Conservation (phyloP, 345 rosid genomes). For the Lepidium didymum region DNA sequence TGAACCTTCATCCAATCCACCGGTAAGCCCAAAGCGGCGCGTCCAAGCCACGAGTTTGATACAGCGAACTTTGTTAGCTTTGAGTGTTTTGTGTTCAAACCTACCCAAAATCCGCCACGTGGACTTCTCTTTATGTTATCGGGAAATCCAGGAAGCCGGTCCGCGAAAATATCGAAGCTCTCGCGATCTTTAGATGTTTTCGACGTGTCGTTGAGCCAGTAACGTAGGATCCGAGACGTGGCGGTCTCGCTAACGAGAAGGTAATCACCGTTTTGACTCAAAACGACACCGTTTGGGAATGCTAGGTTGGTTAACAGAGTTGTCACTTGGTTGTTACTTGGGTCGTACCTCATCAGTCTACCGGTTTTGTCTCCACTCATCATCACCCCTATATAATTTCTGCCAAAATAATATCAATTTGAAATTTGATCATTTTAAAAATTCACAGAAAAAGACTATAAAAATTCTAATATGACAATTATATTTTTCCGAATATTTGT, state of each 20-base stretch:
- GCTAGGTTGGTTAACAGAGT: constrained; percentile 37
- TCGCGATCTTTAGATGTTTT: constrained; percentile 9
- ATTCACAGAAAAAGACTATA: too few relatives aligned
- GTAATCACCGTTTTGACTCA: constrained; percentile 37
- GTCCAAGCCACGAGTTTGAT: constrained; percentile 47
- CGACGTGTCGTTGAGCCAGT: constrained; percentile 32
- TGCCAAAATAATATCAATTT: constrained; percentile 1
- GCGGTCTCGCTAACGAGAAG: constrained; percentile 49
- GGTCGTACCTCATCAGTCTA: constrained; percentile 60
- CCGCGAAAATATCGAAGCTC: constrained; percentile 33
- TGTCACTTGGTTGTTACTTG: constrained; percentile 31
- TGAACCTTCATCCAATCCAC: constrained; percentile 35
- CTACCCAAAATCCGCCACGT: constrained; percentile 68
- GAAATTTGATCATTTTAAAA: too few relatives aligned
- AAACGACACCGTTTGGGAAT: constrained; percentile 54
- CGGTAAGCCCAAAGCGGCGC: constrained; percentile 35
- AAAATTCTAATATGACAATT: too few relatives aligned
- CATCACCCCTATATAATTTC: constrained; percentile 39
- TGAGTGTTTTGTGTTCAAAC: constrained; percentile 38
- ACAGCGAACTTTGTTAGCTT: constrained; percentile 29
- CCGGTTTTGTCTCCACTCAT: constrained; percentile 54
- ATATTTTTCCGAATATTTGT: too few relatives aligned
- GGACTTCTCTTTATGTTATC: constrained; percentile 63
- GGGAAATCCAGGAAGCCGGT: constrained; percentile 50
- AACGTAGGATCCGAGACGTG: constrained; percentile 35